A percentile compares a stretch with the other conserved stretches of the same genome.
Conservation (phyloP, 2,329 filamentous ascomycete species). For the Fulvia fulva region DNA sequence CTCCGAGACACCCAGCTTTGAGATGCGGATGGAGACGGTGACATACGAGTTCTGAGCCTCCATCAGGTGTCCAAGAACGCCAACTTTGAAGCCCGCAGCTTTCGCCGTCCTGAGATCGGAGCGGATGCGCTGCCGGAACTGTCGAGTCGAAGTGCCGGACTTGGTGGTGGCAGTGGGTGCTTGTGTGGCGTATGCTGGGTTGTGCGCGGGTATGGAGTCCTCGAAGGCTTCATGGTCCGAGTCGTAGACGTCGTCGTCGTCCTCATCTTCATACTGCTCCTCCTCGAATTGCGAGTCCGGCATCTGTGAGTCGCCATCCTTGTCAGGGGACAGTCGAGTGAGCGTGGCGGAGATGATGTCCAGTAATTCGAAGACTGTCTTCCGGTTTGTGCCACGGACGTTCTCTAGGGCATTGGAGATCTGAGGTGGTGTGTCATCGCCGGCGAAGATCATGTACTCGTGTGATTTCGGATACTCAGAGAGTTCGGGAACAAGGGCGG, state of each 20-base stretch:
- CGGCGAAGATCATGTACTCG: conserved; percentile 55
- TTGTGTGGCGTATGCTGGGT: conserved; percentile 11
- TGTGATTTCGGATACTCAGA: conserved; percentile 58
- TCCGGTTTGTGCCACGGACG: conserved; percentile 43
- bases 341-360: conserved; percentile 43
- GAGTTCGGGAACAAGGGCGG: conserved; percentile 48
- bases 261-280: conserved; percentile 38
- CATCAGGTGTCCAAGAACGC: conserved; percentile 53
- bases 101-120: conserved; percentile 60
- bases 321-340: conserved; percentile 29
- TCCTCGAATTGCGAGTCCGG: conserved; percentile 35
- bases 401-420: conserved; percentile 43
- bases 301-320: conserved; percentile 43
- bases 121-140: conserved; percentile 27
- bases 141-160: conserved; percentile 1
- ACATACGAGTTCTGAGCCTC: conserved; percentile 51
- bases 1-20: conserved; percentile 67
- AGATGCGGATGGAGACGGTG: conserved; percentile 64
- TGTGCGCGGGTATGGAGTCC: conserved; percentile 8
- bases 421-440: conserved; percentile 43
- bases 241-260: conserved; percentile 36
- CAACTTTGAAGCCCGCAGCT: conserved; percentile 66
- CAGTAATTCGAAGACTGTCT: conserved; percentile 49
- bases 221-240: conserved; percentile 29
- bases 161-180: not conserved